phyloP scores from a whole-genome alignment of 2,329 filamentous ascomycete species.

The Ceratocystis diversiconidia region DNA sequence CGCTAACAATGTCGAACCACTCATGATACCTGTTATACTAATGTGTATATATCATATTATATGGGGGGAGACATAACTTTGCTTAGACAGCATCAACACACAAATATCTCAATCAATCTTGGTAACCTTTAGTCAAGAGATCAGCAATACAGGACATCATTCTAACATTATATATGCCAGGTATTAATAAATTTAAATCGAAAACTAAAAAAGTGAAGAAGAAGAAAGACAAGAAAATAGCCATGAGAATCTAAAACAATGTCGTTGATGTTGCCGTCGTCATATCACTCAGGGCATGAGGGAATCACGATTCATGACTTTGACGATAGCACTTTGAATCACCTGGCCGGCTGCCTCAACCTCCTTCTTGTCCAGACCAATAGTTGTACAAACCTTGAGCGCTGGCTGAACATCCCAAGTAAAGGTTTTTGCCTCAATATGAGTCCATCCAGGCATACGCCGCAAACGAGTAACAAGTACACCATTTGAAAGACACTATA shows the following conservation, averaged over 20 bases:
- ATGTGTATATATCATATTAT: too few relatives aligned
- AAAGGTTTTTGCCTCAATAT: constrained; percentile 53
- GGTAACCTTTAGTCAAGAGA: too few relatives aligned
- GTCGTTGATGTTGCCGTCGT: background rate
- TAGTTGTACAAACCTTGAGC: constrained; percentile 82
- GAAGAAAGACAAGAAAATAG: background rate
- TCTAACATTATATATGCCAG: too few relatives aligned
- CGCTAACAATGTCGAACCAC: too few relatives aligned
- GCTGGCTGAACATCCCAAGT: constrained; percentile 61
- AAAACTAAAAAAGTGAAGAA: background rate
- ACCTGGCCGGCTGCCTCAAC: constrained; percentile 82
- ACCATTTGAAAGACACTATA: constrained; percentile 66
- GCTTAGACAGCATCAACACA: too few relatives aligned
- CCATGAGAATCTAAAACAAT: background rate
- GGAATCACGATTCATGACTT: constrained; percentile 55
- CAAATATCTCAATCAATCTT: too few relatives aligned
- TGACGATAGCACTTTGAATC: constrained; percentile 86
- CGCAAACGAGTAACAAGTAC: constrained; percentile 83
- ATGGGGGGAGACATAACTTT: too few relatives aligned
- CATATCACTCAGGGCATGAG: constrained; percentile 11
- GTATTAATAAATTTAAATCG: too few relatives aligned
- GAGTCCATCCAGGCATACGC: constrained; percentile 50
- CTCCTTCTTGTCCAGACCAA: constrained; percentile 80
- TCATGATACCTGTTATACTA: too few relatives aligned
- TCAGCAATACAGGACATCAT: too few relatives aligned